Evolutionary conservation across 2,329 filamentous ascomycete species (phyloP).

Genomic region (Huntiella bhutanensis): DNA sequence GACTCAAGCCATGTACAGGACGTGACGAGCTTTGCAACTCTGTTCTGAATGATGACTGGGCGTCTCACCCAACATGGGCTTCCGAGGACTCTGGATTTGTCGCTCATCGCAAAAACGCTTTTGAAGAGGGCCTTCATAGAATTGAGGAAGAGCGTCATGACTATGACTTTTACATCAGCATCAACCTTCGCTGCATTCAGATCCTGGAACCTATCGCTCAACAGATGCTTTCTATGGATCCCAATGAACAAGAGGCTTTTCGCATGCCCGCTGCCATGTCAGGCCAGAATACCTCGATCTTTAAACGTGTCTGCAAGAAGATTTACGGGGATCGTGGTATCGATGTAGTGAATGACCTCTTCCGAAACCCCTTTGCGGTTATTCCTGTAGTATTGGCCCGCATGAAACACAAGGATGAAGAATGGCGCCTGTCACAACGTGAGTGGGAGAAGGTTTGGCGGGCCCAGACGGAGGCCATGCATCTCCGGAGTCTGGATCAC

Average conservation of each 20-base stretch:
- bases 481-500: slow-evolving; percentile 90
- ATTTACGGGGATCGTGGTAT: slow-evolving; percentile 81
- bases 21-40: slow-evolving; percentile 86
- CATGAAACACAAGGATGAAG: slow-evolving; percentile 88
- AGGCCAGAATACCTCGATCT: slow-evolving; percentile 88
- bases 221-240: slow-evolving; percentile 63
- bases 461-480: slow-evolving; percentile 82
- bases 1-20: slow-evolving; percentile 79
- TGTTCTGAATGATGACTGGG: slow-evolving; percentile 95
- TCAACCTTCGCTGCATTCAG: slow-evolving; percentile 85
- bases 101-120: slow-evolving; percentile 89
- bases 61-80: slow-evolving; percentile 95
- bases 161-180: slow-evolving; percentile 96
- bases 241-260: slow-evolving; percentile 54
- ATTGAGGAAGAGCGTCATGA: slow-evolving; percentile 98
- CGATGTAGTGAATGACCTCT: slow-evolving; percentile 74
- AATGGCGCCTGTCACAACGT: slow-evolving; percentile 90
- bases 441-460: slow-evolving; percentile 99
- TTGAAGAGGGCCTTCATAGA: slow-evolving; percentile 81
- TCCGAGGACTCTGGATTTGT: slow-evolving; percentile 97
- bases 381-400: slow-evolving; percentile 75
- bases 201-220: slow-evolving; percentile 87
- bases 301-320: slow-evolving; percentile 94
- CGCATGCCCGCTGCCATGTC: slow-evolving; percentile 67
- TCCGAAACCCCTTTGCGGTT: slow-evolving; percentile 64